Base-by-base conservation (phyloP, 1,284 basidiomycete genomes). In the Jaminaea rosea region DNA sequence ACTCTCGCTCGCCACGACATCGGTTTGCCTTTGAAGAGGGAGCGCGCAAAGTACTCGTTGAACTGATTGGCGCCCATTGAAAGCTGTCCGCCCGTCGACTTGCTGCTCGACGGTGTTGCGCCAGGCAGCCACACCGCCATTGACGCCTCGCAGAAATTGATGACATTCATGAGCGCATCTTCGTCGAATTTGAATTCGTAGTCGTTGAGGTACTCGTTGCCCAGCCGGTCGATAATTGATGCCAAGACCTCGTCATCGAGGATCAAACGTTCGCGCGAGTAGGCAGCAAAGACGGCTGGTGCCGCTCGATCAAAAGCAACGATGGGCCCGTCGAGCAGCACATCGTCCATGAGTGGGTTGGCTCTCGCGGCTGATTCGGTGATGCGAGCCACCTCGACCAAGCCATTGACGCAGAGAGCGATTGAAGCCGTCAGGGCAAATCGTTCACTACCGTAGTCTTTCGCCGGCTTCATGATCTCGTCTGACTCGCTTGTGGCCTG, bases 111-210 rank as follows among this genome's bases (percentile, higher is more conserved):
- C 7, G 69, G 65, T 19, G 75, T 61, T n/a, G n/a, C n/a, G n/a
- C n/a, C n/a, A n/a, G n/a, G n/a, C n/a, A 80, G 67, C 88, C 89
- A 94, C 0, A 83, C 61, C 34, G 79, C 74, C 46, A 82, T 71
- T 0, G 87, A 86, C 3, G 82, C 80, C 29, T 82, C 78, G 23
- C 93, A 74, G 49, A 88, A 79, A n/a, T 80, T 76, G 15, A 86
- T 75, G 3, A 79, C 76, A 26, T 86, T 67, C 15, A 80, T 69
- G 7, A 82, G 80, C 23, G 84, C 75, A 5, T 72, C 75, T 49
- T 82, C 80, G 53, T 80, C 83, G 32, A 79, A 76, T 1, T 79
- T 76, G 67, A 82, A 84, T 3, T 76, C 74, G 73, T 91, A 87
- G 10, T 77, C 69, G 9, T 61, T 58, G 5, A 88, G 75, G 34